These are phyloP conservation scores for Podaxis sp. DNA, from an alignment of 768 basidiomycete genomes.

Conservation along the genomic window DNA sequence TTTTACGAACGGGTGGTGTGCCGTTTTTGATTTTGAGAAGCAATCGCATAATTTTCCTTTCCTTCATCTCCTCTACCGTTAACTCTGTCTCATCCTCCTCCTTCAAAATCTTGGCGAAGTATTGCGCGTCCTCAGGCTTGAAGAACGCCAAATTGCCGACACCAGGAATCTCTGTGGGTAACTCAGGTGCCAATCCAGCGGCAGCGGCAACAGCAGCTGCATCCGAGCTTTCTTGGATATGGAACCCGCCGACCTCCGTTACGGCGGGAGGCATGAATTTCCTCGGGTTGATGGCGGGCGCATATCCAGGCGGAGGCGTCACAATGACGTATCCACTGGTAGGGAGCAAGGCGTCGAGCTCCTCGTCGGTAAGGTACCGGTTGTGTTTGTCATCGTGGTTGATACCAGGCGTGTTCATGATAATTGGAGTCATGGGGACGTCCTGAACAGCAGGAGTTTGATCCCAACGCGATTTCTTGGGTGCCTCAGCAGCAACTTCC, in stretches of 20 bases:
- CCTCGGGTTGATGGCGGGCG: constrained; percentile 63
- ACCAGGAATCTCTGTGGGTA: constrained; percentile 97
- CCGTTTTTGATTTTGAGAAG: constrained; percentile 99
- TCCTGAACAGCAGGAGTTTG: constrained; percentile 79
- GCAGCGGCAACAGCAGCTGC: constrained; percentile 85
- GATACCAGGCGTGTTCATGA: constrained; percentile 84
- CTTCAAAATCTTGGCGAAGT: constrained; percentile 93
- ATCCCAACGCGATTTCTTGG: constrained; percentile 96
- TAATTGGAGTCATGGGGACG: constrained; percentile 70
- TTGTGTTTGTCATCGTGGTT: constrained; percentile 96
- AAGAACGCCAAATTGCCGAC: constrained; percentile 97
- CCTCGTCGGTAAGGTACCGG: constrained; percentile 93
- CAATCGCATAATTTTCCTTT: constrained; percentile 98
- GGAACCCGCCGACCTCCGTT: constrained; percentile 78
- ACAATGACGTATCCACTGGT: constrained; percentile 85
- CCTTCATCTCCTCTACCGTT: constrained; percentile 97
- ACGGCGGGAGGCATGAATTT: constrained; percentile 56
- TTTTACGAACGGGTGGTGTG: constrained; percentile 96
- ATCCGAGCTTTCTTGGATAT: constrained; percentile 94
- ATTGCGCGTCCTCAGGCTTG: constrained; percentile 97
- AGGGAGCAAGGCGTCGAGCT: constrained; percentile 89
- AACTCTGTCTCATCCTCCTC: constrained; percentile 94
- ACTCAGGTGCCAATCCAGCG: constrained; percentile 86
- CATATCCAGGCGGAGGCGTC: constrained; percentile 91
- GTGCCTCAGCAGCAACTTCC: constrained; percentile 62